Evolutionary conservation across 129 eudicot genomes (phyloP).

Genomic region (Daucus carota): DH1_v3.0 NC_030381.2:54527001-54527500

Average conservation of each 20-base stretch:
- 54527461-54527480: background rate
- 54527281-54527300: constrained; percentile 35
- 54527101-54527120: too few species aligned
- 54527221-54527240: background rate
- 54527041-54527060: too few species aligned
- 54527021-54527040: too few species aligned
- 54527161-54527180: background rate
- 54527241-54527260: constrained; percentile 35
- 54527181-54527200: background rate
- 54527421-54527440: too few species aligned
- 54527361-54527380: constrained; percentile 22
- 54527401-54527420: background rate
- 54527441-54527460: too few species aligned
- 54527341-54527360: constrained; percentile 80
- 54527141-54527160: too few species aligned
- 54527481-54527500: too few species aligned
- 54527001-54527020: too few species aligned
- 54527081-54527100: too few species aligned
- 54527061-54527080: background rate
- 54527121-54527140: background rate
- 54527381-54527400: background rate
- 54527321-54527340: constrained; percentile 38
- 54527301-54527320: constrained; percentile 7
- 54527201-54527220: background rate
- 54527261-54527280: constrained; percentile 52